phyloP scores from a whole-genome alignment of 2,329 filamentous ascomycete species.

The Diaporthe ilicicola region DNA sequence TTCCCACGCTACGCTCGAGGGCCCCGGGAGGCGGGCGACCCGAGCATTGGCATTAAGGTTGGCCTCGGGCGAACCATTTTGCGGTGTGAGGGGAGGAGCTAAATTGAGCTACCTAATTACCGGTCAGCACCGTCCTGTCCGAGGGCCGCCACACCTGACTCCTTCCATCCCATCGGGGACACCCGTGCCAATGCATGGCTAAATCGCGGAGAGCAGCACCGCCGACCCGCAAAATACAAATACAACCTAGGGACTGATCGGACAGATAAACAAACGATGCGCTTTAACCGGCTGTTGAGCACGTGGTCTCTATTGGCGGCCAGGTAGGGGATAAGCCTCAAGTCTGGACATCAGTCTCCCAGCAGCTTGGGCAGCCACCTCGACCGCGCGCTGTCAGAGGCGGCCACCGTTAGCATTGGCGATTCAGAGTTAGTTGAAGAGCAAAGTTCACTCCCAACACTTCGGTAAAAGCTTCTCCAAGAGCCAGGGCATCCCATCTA shows the following conservation, averaged over 20 bases:
- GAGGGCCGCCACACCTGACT: neutral
- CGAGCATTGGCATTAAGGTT: conserved; percentile 20
- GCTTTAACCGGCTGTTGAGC: neutral
- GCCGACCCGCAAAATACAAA: conserved; percentile 1
- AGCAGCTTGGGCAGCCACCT: neutral
- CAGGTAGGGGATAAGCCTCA: neutral
- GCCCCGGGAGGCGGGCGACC: conserved; percentile 6
- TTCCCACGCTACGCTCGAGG: neutral
- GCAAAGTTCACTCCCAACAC: neutral
- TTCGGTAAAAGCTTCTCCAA: neutral
- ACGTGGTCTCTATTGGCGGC: neutral
- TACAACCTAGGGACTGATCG: conserved; percentile 1
- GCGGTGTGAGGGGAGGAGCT: neutral
- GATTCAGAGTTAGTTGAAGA: neutral
- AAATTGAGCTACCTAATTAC: neutral
- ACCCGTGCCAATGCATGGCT: neutral
- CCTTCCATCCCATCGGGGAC: neutral
- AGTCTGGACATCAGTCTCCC: neutral
- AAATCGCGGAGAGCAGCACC: neutral
- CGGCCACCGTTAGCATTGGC: neutral
- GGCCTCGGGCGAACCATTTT: neutral
- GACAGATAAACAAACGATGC: neutral
- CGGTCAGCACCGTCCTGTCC: neutral
- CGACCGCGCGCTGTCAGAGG: neutral
- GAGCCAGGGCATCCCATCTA: neutral